Conservation (phyloP, 2,329 filamentous ascomycete genomes). For the Helotiales sp. region DNA sequence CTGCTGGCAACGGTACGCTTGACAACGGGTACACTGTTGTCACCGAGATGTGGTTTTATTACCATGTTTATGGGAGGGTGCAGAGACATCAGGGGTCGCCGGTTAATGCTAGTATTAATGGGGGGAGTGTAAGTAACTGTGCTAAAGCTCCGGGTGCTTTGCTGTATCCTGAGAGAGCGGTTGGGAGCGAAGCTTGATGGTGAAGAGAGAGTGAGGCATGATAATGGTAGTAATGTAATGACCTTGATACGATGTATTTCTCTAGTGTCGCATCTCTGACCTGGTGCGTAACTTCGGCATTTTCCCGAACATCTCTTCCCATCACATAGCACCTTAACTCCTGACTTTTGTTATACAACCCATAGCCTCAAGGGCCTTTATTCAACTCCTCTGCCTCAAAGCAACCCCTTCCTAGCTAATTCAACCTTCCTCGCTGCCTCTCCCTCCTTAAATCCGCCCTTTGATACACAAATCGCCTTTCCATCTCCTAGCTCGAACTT, state of each 20-base stretch:
- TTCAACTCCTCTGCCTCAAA: conserved; percentile 44
- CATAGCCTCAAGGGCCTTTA: background rate
- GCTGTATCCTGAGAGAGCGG: conserved; percentile 53
- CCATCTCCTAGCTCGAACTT: conserved; percentile 76
- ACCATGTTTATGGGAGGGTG: conserved; percentile 57
- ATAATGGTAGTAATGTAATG: too few relatives aligned
- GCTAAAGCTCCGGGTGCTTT: conserved; percentile 53
- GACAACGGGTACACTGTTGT: conserved; percentile 59
- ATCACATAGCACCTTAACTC: background rate
- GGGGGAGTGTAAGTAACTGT: conserved; percentile 52
- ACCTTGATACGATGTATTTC: background rate
- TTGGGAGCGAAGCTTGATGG: conserved; percentile 29
- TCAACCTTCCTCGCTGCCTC: conserved; percentile 77
- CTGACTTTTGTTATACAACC: background rate
- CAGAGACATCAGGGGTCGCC: conserved; percentile 49
- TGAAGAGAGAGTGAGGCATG: too few relatives aligned
- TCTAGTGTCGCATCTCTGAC: background rate
- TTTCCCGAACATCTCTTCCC: background rate
- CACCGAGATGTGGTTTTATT: conserved; percentile 67
- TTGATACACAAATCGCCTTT: conserved; percentile 71
- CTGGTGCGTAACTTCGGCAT: background rate
- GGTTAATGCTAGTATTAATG: conserved; percentile 43
- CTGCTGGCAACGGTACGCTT: conserved; percentile 50
- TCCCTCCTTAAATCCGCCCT: conserved; percentile 70
- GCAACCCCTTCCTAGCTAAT: conserved; percentile 73